Conservation (phyloP, 345 rosid species). For the Salix purpurea region DNA sequence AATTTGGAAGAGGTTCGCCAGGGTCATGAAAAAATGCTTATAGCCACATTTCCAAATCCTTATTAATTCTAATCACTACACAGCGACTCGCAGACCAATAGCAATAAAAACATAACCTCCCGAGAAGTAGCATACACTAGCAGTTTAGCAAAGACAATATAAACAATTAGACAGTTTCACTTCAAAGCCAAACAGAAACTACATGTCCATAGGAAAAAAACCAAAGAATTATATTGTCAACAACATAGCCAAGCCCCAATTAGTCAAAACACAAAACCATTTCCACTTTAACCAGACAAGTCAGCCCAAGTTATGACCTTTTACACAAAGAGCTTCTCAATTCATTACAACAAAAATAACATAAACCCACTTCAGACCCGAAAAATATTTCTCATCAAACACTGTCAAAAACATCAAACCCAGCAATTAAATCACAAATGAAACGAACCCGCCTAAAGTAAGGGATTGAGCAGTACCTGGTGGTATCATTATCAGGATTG, state of each 20-base stretch:
- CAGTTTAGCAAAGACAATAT: too few species aligned
- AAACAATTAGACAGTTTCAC: too few species aligned
- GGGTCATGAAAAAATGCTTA: not conserved
- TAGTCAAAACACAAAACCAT: not conserved
- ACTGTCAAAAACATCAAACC: not conserved
- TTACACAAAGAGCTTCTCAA: not conserved
- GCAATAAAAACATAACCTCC: too few species aligned
- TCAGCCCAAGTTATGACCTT: not conserved
- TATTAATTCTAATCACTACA: not conserved
- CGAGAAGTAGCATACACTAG: too few species aligned
- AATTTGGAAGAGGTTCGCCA: too few species aligned
- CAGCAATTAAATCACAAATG: not conserved
- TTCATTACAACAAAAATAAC: not conserved
- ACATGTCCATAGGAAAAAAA: not conserved
- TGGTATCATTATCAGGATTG: conserved; percentile 61
- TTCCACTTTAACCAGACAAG: not conserved
- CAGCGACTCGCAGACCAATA: too few species aligned
- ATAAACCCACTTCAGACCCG: not conserved
- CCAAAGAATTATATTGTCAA: too few species aligned
- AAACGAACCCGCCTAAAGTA: not conserved
- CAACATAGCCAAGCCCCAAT: not conserved
- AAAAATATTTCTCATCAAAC: not conserved
- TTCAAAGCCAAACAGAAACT: too few species aligned
- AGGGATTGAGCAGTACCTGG: conserved; percentile 29
- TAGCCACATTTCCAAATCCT: not conserved